Conservation (phyloP, 257 asterid species). For the Oldenlandia corymbosa region DNA sequence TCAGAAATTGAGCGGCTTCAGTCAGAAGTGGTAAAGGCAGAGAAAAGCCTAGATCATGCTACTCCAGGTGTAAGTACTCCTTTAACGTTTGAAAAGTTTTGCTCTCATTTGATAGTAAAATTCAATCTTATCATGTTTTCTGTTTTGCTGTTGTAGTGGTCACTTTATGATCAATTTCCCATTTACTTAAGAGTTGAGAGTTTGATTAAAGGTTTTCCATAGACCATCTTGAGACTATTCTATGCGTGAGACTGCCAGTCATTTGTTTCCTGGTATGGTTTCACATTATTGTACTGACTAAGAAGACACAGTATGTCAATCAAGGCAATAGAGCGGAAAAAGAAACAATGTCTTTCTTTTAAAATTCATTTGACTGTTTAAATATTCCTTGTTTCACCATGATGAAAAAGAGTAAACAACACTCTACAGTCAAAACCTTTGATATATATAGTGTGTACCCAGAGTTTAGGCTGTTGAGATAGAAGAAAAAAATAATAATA, state of each 20-base stretch:
- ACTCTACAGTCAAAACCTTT: neutral
- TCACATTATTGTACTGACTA: neutral
- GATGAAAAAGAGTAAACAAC: neutral
- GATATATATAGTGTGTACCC: neutral
- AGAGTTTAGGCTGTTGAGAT: neutral
- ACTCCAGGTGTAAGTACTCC: conserved; percentile 90
- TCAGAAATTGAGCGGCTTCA: conserved; percentile 79
- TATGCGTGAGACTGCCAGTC: neutral
- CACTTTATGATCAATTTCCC: neutral
- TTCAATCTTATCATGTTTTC: neutral
- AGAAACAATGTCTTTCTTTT: neutral
- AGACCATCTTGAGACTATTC: neutral
- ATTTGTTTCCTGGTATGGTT: neutral
- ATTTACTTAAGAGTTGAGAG: neutral
- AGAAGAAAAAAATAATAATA: no score
- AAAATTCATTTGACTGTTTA: neutral
- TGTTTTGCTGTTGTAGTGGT: neutral
- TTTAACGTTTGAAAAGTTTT: neutral
- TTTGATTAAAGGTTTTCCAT: neutral
- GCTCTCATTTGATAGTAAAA: neutral
- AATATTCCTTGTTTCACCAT: neutral
- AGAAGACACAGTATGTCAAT: neutral
- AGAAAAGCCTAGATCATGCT: conserved; percentile 93
- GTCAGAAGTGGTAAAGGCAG: conserved; percentile 85
- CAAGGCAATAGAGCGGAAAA: neutral